These are phyloP conservation scores for Termitomyces sp. DNA, from an alignment of 768 basidiomycete species.

Conservation along the genomic window DNA sequence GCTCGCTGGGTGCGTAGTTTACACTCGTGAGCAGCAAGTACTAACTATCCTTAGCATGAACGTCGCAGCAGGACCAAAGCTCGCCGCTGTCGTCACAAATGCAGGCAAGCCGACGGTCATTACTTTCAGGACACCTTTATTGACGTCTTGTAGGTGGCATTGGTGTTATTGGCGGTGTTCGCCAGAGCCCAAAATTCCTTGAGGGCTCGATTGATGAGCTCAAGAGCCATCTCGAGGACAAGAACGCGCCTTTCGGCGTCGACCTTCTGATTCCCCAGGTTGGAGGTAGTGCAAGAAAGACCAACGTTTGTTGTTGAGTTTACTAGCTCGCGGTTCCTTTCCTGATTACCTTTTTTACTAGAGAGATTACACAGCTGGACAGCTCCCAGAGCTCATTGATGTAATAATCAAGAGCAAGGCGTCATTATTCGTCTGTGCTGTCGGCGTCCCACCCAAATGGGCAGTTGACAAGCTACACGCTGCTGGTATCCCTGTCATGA, in stretches of 20 bases:
- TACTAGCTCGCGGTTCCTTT: background rate
- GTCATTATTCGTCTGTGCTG: slow-evolving; percentile 78
- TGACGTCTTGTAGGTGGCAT: slow-evolving; percentile 51
- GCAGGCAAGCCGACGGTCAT: slow-evolving; percentile 45
- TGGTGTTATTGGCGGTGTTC: slow-evolving; percentile 85
- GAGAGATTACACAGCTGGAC: slow-evolving; percentile 73
- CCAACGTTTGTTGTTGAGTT: slow-evolving; percentile 45
- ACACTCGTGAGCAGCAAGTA: background rate
- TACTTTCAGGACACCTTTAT: background rate
- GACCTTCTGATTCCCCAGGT: slow-evolving; percentile 83
- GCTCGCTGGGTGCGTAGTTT: slow-evolving; percentile 65
- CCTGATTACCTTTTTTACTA: slow-evolving; percentile 2
- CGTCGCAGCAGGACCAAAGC: slow-evolving; percentile 78
- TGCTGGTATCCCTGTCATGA: slow-evolving; percentile 81
- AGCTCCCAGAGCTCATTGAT: slow-evolving; percentile 73
- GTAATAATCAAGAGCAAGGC: slow-evolving; percentile 74
- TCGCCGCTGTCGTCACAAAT: slow-evolving; percentile 91
- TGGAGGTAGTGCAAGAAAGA: slow-evolving; percentile 80
- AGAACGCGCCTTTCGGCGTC: slow-evolving; percentile 75
- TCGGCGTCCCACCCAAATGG: slow-evolving; percentile 82
- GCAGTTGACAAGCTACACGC: slow-evolving; percentile 79
- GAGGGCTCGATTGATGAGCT: slow-evolving; percentile 66
- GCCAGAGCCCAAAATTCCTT: slow-evolving; percentile 70
- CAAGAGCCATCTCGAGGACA: slow-evolving; percentile 71
- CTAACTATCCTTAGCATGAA: slow-evolving; percentile 57